Conservation (phyloP, 2,329 filamentous ascomycete genomes). For the Ophiostoma perfectum region DNA sequence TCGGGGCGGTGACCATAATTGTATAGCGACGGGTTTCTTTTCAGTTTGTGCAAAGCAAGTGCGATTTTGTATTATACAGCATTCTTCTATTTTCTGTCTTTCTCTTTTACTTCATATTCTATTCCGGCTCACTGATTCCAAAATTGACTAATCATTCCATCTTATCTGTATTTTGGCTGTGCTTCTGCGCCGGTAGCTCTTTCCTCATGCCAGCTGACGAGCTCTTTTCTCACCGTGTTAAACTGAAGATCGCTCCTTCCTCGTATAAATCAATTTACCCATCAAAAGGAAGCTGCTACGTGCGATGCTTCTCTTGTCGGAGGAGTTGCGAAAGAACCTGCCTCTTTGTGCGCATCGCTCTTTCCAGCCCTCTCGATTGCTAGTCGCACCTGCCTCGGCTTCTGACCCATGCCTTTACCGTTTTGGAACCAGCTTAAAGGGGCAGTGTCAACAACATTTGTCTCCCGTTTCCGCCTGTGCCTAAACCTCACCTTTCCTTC, state of each 20-base stretch:
- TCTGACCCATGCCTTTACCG: background rate
- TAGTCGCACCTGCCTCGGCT: slow-evolving; percentile 5
- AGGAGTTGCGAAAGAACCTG: background rate
- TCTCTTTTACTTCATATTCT: background rate
- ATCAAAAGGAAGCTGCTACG: background rate
- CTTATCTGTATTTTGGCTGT: no score
- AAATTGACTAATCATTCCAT: background rate
- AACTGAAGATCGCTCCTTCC: background rate
- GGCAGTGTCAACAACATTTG: background rate
- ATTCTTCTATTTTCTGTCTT: slow-evolving; percentile 1
- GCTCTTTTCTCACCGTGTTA: no score
- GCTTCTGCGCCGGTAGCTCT: no score
- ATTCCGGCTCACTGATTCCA: background rate
- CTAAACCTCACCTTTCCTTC: no score
- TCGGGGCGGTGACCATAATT: background rate
- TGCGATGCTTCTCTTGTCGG: background rate
- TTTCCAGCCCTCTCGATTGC: background rate
- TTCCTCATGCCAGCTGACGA: background rate
- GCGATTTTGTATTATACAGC: background rate
- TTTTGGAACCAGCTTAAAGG: background rate
- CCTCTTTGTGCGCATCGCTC: background rate
- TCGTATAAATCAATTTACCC: background rate
- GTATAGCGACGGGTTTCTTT: background rate
- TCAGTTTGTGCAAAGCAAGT: background rate
- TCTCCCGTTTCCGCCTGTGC: background rate